Evolutionary conservation across 805 yeast species (phyloP).

Genomic region (Candida ovalis): DNA sequence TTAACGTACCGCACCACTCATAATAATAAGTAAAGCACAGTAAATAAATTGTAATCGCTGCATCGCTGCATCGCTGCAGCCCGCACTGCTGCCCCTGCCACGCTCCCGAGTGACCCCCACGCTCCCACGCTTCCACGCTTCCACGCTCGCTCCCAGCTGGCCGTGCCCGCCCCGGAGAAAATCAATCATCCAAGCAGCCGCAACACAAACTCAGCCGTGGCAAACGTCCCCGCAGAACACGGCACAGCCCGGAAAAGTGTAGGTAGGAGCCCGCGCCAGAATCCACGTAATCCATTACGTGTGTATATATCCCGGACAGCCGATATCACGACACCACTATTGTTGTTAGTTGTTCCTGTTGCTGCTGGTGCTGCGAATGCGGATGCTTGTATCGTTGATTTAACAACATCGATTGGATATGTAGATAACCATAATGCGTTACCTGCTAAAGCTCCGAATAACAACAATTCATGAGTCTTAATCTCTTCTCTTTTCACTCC

Average conservation of each 20-base stretch:
- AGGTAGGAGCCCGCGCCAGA: conserved; percentile 62
- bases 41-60: too few species aligned
- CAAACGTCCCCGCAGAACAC: conserved; percentile 72
- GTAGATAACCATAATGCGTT: conserved; percentile 59
- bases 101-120: too few species aligned
- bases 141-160: not conserved
- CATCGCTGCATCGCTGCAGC: too few species aligned
- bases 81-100: too few species aligned
- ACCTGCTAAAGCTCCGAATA: conserved; percentile 65
- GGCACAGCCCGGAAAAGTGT: conserved; percentile 60
- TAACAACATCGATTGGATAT: conserved; percentile 51
- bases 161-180: not conserved
- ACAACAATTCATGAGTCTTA: conserved; percentile 51
- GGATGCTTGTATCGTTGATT: conserved; percentile 52
- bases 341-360: conserved; percentile 38
- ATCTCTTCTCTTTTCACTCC: conserved; percentile 43
- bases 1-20: too few species aligned
- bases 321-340: conserved; percentile 13
- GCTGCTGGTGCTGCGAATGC: conserved; percentile 40
- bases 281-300: conserved; percentile 45
- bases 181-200: conserved; percentile 44
- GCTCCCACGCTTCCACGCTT: not conserved
- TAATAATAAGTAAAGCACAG: too few species aligned
- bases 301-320: conserved; percentile 39
- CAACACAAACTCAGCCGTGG: conserved; percentile 67